phyloP scores from a whole-genome alignment of 148 eudicot species.

The Heliamphora exappendiculata region DNA sequence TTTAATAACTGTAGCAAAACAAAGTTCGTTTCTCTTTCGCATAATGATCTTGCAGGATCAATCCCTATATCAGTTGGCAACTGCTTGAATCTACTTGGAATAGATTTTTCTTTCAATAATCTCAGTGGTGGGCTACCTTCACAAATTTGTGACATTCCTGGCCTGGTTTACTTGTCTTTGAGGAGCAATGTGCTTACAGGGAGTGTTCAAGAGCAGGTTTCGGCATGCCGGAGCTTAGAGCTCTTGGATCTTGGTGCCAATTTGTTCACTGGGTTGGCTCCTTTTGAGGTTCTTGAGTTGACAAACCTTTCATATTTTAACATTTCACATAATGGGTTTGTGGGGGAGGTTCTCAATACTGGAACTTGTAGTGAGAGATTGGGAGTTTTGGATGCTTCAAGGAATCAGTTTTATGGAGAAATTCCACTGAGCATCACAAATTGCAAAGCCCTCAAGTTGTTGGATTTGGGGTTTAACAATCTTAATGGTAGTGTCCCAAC shows the following conservation, averaged over 20 bases:
- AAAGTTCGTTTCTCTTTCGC: slow-evolving; percentile 67
- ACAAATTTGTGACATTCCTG: slow-evolving; percentile 42
- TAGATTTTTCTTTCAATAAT: slow-evolving; percentile 69
- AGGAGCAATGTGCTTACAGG: slow-evolving; percentile 65
- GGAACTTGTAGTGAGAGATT: slow-evolving; percentile 51
- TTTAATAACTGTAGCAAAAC: slow-evolving; percentile 63
- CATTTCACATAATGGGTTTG: slow-evolving; percentile 69
- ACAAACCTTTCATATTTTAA: slow-evolving; percentile 64
- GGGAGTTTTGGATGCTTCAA: slow-evolving; percentile 63
- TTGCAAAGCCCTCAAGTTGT: slow-evolving; percentile 50
- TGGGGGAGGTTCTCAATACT: slow-evolving; percentile 43
- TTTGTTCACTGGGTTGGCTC: slow-evolving; percentile 54
- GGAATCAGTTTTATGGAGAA: slow-evolving; percentile 58
- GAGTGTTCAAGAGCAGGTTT: slow-evolving; percentile 48
- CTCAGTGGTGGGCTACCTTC: slow-evolving; percentile 61
- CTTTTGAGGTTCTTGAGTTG: slow-evolving; percentile 61
- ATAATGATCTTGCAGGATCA: slow-evolving; percentile 66
- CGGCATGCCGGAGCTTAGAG: slow-evolving; percentile 53
- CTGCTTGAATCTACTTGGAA: slow-evolving; percentile 67
- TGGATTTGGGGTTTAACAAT: slow-evolving; percentile 70
- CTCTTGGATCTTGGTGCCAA: slow-evolving; percentile 88
- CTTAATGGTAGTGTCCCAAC: slow-evolving; percentile 61
- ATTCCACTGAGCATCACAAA: slow-evolving; percentile 55
- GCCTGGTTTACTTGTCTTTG: slow-evolving; percentile 54
- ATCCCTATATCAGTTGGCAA: slow-evolving; percentile 57